Percentiles rank a stretch among this genome's conserved stretches.
These are phyloP conservation scores for Capsicum pubescens DNA, from an alignment of 257 asterid species.

Conservation along the genomic window DNA sequence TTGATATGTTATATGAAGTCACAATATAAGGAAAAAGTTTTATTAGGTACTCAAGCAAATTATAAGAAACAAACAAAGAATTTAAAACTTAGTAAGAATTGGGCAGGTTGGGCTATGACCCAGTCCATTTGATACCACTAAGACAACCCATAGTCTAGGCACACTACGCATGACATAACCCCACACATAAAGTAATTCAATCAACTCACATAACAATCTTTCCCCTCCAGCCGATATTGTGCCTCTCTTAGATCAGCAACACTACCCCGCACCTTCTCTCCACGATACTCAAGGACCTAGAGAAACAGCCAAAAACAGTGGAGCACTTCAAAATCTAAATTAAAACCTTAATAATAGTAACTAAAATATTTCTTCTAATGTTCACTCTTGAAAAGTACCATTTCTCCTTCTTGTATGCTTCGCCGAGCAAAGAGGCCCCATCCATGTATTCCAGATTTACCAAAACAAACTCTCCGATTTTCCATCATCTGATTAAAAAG, in stretches of 20 bases:
- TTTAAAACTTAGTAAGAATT: no score
- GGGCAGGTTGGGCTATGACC: no score
- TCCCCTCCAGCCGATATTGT: slow-evolving; percentile 70
- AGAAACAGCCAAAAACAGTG: slow-evolving; percentile 28
- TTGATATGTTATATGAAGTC: no score
- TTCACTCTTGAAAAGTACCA: slow-evolving; percentile 55
- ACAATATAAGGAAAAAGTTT: no score
- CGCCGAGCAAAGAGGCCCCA: slow-evolving; percentile 98
- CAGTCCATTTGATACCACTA: no score
- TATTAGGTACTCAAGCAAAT: no score
- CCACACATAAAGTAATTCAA: slow-evolving; percentile 26
- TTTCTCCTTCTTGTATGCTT: slow-evolving; percentile 88
- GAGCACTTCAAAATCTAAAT: slow-evolving; percentile 24
- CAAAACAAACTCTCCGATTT: slow-evolving; percentile 78
- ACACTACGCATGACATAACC: background rate
- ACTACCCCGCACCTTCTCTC: slow-evolving; percentile 86
- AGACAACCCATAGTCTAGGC: slow-evolving; percentile 4
- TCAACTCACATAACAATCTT: slow-evolving; percentile 94
- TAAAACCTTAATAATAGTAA: slow-evolving; percentile 24
- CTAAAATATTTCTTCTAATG: slow-evolving; percentile 9
- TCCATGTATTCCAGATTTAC: slow-evolving; percentile 97
- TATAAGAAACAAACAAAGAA: no score
- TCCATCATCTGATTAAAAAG: slow-evolving; percentile 63
- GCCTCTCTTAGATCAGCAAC: slow-evolving; percentile 92
- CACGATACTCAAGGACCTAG: slow-evolving; percentile 93